A percentile compares a stretch with the other conserved stretches of the same genome.
Evolutionary conservation across 2,329 filamentous ascomycete genomes (phyloP).

Genomic region (Verticillium nubilum): DNA sequence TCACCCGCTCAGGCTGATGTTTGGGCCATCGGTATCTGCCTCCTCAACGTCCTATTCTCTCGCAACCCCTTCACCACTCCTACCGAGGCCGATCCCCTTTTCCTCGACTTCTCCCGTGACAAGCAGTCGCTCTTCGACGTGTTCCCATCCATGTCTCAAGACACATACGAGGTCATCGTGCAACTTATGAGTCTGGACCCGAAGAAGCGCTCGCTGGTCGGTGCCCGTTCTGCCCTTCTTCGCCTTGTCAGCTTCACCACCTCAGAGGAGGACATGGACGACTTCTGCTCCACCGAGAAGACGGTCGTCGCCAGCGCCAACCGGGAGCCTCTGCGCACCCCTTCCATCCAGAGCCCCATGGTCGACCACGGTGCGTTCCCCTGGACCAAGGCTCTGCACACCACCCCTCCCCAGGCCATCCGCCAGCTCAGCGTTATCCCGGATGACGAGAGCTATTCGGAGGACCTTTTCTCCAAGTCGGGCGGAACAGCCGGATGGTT

Average conservation of each 20-base stretch:
- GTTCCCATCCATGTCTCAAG: constrained; percentile 97
- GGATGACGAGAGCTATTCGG: constrained; percentile 70
- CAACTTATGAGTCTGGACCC: constrained; percentile 91
- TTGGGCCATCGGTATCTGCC: constrained; percentile 94
- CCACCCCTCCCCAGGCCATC: constrained; percentile 61
- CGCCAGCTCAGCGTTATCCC: constrained; percentile 85
- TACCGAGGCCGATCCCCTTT: constrained; percentile 84
- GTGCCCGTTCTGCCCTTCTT: constrained; percentile 70
- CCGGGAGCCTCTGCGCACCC: constrained; percentile 90
- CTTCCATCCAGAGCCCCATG: constrained; percentile 84
- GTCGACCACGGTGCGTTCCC: constrained; percentile 82
- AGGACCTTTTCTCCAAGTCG: constrained; percentile 81
- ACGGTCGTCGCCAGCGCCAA: constrained; percentile 78
- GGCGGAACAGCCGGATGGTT: constrained; percentile 72
- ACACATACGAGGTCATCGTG: constrained; percentile 90
- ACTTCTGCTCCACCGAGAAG: constrained; percentile 83
- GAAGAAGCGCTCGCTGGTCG: constrained; percentile 74
- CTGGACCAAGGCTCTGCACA: constrained; percentile 87
- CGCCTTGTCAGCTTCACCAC: constrained; percentile 89
- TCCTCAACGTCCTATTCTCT: constrained; percentile 94
- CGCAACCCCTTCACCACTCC: constrained; percentile 93
- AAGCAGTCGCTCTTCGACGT: constrained; percentile 96
- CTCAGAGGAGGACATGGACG: constrained; percentile 83
- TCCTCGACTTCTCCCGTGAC: constrained; percentile 87
- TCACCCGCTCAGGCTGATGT: constrained; percentile 90